Percentiles rank a stretch among this genome's conserved stretches.
Evolutionary conservation across 768 basidiomycete genomes (phyloP).

Genomic region (Mycena olivaceomarginata): DNA sequence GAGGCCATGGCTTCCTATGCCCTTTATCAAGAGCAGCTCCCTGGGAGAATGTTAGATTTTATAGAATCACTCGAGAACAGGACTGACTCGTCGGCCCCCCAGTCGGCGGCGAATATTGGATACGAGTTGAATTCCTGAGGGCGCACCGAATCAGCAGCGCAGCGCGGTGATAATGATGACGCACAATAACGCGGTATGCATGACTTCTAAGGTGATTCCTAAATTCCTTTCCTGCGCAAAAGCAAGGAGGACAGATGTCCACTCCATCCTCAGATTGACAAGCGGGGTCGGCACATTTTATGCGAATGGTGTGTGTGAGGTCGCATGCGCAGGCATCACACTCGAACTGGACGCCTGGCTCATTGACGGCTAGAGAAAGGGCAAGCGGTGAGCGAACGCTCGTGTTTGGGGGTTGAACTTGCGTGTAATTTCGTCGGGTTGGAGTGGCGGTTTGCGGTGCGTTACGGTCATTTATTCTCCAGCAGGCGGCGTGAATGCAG

Average conservation of each 20-base stretch:
- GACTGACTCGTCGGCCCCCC: constrained; percentile 97
- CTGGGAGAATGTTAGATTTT: constrained; percentile 59
- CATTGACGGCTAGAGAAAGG: constrained; percentile 75
- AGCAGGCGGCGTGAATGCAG: neutral
- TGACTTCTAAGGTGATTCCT: constrained; percentile 90
- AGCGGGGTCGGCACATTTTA: constrained; percentile 92
- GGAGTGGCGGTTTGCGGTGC: constrained; percentile 78
- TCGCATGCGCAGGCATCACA: constrained; percentile 92
- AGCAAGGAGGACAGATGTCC: constrained; percentile 95
- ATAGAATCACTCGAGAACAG: neutral
- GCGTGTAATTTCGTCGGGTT: constrained; percentile 82
- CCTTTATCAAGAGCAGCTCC: constrained; percentile 93
- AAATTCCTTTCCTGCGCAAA: constrained; percentile 94
- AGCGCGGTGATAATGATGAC: constrained; percentile 44
- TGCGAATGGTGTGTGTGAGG: constrained; percentile 96
- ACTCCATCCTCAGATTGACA: constrained; percentile 84
- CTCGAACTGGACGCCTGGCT: constrained; percentile 88
- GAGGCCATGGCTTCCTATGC: constrained; percentile 89
- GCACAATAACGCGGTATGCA: constrained; percentile 93
- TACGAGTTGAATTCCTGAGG: constrained; percentile 94
- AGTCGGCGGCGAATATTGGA: constrained; percentile 95
- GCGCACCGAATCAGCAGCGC: constrained; percentile 6
- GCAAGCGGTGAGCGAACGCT: constrained; percentile 17
- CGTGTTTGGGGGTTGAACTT: constrained; percentile 46
- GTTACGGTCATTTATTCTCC: constrained; percentile 74